These are phyloP conservation scores for Ophiostoma populinum DNA, from an alignment of 2,329 filamentous ascomycete genomes.

Conservation along the genomic window DNA sequence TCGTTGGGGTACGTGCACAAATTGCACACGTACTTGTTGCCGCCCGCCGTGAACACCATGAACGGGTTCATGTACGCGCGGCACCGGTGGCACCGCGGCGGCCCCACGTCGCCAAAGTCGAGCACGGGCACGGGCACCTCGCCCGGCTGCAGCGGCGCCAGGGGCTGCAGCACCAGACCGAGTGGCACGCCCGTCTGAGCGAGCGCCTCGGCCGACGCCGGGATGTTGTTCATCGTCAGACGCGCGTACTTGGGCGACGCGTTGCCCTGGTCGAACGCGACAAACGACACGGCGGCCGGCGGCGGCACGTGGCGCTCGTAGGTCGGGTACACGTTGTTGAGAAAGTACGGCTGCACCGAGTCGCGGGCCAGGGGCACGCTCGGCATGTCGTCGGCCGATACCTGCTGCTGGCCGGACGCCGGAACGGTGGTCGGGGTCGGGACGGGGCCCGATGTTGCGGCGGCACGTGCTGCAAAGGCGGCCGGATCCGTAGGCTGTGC, in stretches of 20 bases:
- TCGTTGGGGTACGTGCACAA: conserved; percentile 97
- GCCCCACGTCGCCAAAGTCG: conserved; percentile 83
- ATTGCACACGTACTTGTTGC: conserved; percentile 95
- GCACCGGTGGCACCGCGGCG: conserved; percentile 82
- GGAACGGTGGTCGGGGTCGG: conserved; percentile 30
- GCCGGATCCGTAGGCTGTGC: conserved; percentile 23
- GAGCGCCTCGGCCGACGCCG: conserved; percentile 63
- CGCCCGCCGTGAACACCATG: conserved; percentile 89
- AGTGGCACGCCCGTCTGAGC: conserved; percentile 68
- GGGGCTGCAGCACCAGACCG: conserved; percentile 73
- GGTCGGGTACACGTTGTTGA: conserved; percentile 79
- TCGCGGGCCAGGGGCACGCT: conserved; percentile 81
- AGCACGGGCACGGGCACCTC: conserved; percentile 80
- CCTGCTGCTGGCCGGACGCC: conserved; percentile 51
- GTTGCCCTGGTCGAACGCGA: conserved; percentile 92
- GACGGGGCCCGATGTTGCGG: conserved; percentile 16
- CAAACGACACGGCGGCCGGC: conserved; percentile 72
- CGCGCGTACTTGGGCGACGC: conserved; percentile 87
- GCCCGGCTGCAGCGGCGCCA: conserved; percentile 67
- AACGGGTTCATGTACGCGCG: conserved; percentile 97
- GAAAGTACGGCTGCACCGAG: conserved; percentile 63
- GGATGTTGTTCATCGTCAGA: conserved; percentile 86
- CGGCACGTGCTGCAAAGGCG: conserved; percentile 26
- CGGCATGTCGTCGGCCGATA: conserved; percentile 84
- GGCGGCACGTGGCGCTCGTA: conserved; percentile 89